Base-by-base conservation (phyloP, 2,329 filamentous ascomycete genomes). In the Xylaria sp. region DNA sequence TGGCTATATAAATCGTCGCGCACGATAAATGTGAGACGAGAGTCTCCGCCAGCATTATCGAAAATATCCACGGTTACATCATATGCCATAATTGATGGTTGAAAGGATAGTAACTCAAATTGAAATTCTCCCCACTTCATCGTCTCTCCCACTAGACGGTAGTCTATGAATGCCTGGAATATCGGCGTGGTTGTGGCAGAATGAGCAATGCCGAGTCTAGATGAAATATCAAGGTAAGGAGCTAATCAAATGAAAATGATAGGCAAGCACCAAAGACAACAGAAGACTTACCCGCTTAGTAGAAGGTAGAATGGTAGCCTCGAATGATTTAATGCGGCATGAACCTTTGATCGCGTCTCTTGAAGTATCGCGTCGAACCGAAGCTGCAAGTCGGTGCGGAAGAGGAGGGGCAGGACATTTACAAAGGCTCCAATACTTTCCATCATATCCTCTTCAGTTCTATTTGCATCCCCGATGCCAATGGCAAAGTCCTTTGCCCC, bases 51-150 rank as follows among this genome's bases (percentile, higher is more conserved):
- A 1, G 45, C 2, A 38, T 50, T 44, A 33, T 71, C 69, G 17
- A 63, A 44, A 17, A 67, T 58, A 22, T 71, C 69, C 1, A 71
- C 5, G 0, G 31, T 15, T 10, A 71, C 29, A 11, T 65, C 63
- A 33, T 61, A 65, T 31, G 20, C 33, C 25, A 42, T 20, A 7
- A 29, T 61, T 0, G 27, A 45, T 5, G 5, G 5, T 22, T 61
- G 31, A 27, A 61, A 54, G 3, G 57, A 51, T 15, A 20, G 3
- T 3, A 60, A n/a, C 29, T 60, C 42, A n/a, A 51, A 5, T 15
- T 51, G 42, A 25, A 45, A 13, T n/a, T 47, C 57, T 17, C 44
- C 44, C 17, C 2, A 3, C 2, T 15, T 31, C 27, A 5, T 20
- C 31, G 13, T 57, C 39, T 47, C 39, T 15, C 4, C 53, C 22